A percentile compares a stretch with the other conserved stretches of the same genome.
Conservation (phyloP, 169 alveolate genomes). For the Babesia divergens region DNA sequence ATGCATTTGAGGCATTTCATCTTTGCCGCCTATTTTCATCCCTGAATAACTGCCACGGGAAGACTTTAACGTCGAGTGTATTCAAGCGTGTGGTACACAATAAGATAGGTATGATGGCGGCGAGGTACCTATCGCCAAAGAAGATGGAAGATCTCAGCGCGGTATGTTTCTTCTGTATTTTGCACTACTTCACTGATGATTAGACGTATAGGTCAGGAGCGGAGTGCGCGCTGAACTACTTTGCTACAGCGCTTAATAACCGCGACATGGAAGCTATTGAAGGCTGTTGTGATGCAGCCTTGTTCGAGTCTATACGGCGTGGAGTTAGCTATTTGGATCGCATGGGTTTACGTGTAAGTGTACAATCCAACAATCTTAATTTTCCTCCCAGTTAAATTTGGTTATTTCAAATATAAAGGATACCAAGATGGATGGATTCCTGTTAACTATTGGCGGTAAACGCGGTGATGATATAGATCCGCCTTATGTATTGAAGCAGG, state of each 20-base stretch:
- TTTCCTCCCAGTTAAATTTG: slow-evolving; percentile 1
- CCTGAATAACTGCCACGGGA: slow-evolving; percentile 11
- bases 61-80: slow-evolving; percentile 16
- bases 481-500: slow-evolving; percentile 21
- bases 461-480: slow-evolving; percentile 12
- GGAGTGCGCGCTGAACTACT: slow-evolving; percentile 11
- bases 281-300: slow-evolving; percentile 15
- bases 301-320: slow-evolving; percentile 9
- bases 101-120: slow-evolving; percentile 29
- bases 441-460: slow-evolving; percentile 45
- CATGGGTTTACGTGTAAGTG: slow-evolving; percentile 38
- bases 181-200: neutral
- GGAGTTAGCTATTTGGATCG: slow-evolving; percentile 27
- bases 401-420: neutral
- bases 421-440: slow-evolving; percentile 15
- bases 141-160: slow-evolving; percentile 13
- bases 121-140: slow-evolving; percentile 27
- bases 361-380: neutral
- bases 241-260: neutral
- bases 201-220: slow-evolving; percentile 25
- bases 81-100: slow-evolving; percentile 29
- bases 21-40: slow-evolving; percentile 39
- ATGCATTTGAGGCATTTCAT: slow-evolving; percentile 12
- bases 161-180: neutral
- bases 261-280: slow-evolving; percentile 14